A percentile compares a stretch with the other conserved stretches of the same genome.
Evolutionary conservation across 805 yeast species (phyloP).

Genomic region (Ogataea sp.): DNA sequence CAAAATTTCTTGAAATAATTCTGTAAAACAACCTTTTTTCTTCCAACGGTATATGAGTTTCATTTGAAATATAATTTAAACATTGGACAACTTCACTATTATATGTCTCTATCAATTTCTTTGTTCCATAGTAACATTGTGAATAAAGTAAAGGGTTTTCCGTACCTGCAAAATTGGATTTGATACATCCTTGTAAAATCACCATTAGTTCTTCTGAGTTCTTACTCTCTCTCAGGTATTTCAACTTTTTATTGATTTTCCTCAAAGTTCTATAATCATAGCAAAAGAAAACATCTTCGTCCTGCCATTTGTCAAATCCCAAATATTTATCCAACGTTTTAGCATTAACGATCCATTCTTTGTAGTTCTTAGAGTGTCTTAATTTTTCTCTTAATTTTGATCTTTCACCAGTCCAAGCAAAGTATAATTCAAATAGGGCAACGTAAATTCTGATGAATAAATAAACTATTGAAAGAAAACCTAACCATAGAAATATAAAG

Average conservation of each 20-base stretch:
- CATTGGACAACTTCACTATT: constrained; percentile 43
- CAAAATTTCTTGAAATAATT: constrained; percentile 54
- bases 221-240: constrained; percentile 22
- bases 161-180: constrained; percentile 70
- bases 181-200: constrained; percentile 57
- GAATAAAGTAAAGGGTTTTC: constrained; percentile 66
- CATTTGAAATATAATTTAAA: constrained; percentile 33
- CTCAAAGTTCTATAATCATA: constrained; percentile 59
- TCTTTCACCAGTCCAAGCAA: constrained; percentile 57
- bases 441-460: constrained; percentile 50
- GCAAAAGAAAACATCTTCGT: constrained; percentile 51
- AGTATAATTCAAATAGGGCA: constrained; percentile 48
- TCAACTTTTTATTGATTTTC: constrained; percentile 36
- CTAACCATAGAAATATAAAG: constrained; percentile 46
- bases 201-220: constrained; percentile 41
- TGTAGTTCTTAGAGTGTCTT: constrained; percentile 39
- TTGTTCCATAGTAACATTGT: constrained; percentile 72
- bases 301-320: constrained; percentile 57
- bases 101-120: constrained; percentile 47
- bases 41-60: constrained; percentile 27
- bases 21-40: constrained; percentile 47
- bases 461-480: constrained; percentile 40
- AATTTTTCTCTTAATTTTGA: constrained; percentile 40
- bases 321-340: constrained; percentile 45
- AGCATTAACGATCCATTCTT: constrained; percentile 60